Percentiles rank a stretch among this genome's conserved stretches.
phyloP scores from a whole-genome alignment of 1,284 basidiomycete genomes.

The Malassezia restricta region DNA sequence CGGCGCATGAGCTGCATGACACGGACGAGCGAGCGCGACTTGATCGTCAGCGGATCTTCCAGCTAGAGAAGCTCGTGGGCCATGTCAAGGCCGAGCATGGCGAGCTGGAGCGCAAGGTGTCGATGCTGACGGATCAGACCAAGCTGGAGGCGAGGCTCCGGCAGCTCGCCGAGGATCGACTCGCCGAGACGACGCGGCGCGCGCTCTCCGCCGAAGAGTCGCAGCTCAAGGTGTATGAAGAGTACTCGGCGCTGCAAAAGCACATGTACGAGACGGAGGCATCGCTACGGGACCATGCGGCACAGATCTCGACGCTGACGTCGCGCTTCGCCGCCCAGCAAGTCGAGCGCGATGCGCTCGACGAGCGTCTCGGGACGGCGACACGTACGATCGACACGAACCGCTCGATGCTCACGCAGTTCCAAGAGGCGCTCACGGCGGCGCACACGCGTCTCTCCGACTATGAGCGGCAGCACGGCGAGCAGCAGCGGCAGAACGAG shows the following conservation, averaged over 20 bases:
- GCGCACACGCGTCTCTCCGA: constrained; percentile 68
- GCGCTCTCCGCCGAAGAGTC: constrained; percentile 71
- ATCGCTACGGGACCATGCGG: constrained; percentile 64
- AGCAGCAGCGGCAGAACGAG: constrained; percentile 26
- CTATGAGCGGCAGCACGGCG: constrained; percentile 59
- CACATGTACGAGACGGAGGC: constrained; percentile 57
- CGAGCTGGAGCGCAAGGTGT: constrained; percentile 61
- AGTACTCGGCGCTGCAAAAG: constrained; percentile 63
- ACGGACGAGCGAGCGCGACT: constrained; percentile 57
- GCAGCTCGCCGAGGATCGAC: constrained; percentile 66
- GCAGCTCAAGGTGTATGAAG: constrained; percentile 59
- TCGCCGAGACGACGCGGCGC: constrained; percentile 65
- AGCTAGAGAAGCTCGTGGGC: constrained; percentile 67
- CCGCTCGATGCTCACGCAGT: constrained; percentile 70
- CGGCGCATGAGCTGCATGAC: constrained; percentile 63
- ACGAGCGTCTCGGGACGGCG: constrained; percentile 59
- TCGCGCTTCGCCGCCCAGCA: constrained; percentile 67
- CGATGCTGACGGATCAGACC: constrained; percentile 47
- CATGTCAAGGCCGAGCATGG: constrained; percentile 62
- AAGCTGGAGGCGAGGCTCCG: constrained; percentile 54
- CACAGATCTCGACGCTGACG: constrained; percentile 62
- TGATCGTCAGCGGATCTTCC: constrained; percentile 65
- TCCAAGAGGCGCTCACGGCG: constrained; percentile 63
- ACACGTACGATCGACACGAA: constrained; percentile 59
- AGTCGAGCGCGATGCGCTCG: constrained; percentile 61